Conservation (phyloP, 2,329 filamentous ascomycete genomes). For the Decorospora gaudefroyi region DNA sequence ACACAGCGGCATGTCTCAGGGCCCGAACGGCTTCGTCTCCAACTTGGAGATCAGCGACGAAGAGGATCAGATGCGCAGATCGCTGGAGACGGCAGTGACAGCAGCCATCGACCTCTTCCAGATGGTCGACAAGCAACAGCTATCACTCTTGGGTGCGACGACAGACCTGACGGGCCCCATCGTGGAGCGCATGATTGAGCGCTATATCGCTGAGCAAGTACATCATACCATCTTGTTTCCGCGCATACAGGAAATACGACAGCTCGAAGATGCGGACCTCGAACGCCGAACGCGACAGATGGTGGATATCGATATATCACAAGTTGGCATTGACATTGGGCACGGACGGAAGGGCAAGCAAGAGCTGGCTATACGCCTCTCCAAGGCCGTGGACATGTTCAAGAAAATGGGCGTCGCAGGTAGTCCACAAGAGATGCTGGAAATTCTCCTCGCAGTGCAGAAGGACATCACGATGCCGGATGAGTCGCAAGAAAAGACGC, state of each 20-base stretch:
- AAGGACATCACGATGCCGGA: constrained; percentile 75
- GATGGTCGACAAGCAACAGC: constrained; percentile 90
- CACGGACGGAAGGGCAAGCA: constrained; percentile 78
- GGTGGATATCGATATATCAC: constrained; percentile 90
- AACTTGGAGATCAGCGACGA: constrained; percentile 77
- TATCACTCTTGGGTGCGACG: constrained; percentile 87
- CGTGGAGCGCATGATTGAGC: constrained; percentile 91
- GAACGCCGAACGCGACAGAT: constrained; percentile 91
- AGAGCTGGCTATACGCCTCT: constrained; percentile 75
- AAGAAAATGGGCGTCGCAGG: constrained; percentile 77
- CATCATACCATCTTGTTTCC: constrained; percentile 85
- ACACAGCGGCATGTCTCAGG: constrained; percentile 45
- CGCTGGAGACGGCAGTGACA: constrained; percentile 88
- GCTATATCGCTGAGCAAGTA: constrained; percentile 90
- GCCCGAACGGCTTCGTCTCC: constrained; percentile 46
- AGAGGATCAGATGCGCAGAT: constrained; percentile 85
- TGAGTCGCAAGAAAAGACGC: constrained; percentile 23
- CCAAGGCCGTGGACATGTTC: constrained; percentile 83
- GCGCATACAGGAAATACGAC: constrained; percentile 74
- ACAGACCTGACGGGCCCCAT: constrained; percentile 91
- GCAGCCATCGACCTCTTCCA: constrained; percentile 95
- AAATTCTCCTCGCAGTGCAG: constrained; percentile 75
- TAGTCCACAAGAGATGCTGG: constrained; percentile 88
- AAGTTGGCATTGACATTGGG: constrained; percentile 86
- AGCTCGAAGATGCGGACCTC: constrained; percentile 81